A percentile compares a stretch with the other conserved stretches of the same genome.
phyloP scores from a whole-genome alignment of 2,329 filamentous ascomycete genomes.

The Daldinia sp. region DNA sequence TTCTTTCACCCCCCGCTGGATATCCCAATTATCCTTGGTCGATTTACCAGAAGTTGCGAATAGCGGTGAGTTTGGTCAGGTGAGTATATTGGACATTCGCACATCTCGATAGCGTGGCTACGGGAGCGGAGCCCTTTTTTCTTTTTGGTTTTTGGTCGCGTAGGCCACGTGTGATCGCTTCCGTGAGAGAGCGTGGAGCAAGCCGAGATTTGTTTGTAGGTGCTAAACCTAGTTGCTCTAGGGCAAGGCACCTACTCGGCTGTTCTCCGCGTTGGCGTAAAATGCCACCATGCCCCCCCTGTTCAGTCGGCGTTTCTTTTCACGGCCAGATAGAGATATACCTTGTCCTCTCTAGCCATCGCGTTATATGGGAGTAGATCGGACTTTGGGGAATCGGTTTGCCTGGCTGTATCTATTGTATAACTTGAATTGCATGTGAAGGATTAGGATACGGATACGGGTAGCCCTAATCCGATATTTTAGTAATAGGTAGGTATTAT shows the following conservation, averaged over 20 bases:
- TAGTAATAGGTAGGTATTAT: not conserved
- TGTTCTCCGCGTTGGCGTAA: conserved; percentile 3
- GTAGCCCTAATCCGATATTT: not conserved
- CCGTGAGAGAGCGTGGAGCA: not conserved
- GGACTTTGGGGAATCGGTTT: too few species aligned
- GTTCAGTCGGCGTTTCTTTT: conserved; percentile 5
- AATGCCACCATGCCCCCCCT: not conserved
- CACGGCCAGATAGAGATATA: conserved; percentile 5
- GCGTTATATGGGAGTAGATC: not conserved
- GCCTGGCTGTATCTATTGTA: not conserved
- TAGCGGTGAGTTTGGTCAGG: conserved; percentile 7
- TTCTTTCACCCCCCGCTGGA: not conserved
- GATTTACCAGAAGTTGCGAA: not conserved
- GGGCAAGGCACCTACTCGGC: not conserved
- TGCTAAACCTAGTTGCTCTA: not conserved
- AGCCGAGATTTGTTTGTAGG: conserved; percentile 1
- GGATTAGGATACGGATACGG: not conserved
- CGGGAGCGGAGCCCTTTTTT: not conserved
- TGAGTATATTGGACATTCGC: not conserved
- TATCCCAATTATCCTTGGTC: not conserved
- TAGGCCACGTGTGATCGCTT: conserved; percentile 9
- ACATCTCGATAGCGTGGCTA: conserved; percentile 4
- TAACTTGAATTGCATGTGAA: not conserved
- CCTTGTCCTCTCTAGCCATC: not conserved
- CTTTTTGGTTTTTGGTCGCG: not conserved